Evolutionary conservation across 345 rosid genomes (phyloP).

Genomic region (Iberis pinnata): DNA sequence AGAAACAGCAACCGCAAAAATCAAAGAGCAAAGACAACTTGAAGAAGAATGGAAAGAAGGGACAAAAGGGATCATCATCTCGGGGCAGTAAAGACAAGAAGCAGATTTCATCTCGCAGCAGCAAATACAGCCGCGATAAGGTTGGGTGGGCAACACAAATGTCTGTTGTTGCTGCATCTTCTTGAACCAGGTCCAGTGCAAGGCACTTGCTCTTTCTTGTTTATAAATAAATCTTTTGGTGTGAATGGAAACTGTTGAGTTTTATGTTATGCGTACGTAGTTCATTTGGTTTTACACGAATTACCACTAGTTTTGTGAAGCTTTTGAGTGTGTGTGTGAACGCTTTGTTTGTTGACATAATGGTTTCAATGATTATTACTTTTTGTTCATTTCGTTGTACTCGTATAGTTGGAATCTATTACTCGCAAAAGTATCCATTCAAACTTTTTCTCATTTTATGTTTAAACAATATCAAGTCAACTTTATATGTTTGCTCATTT

Average conservation of each 20-base stretch:
- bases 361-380: no score
- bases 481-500: no score
- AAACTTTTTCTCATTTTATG: no score
- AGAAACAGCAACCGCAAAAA: conserved; percentile 43
- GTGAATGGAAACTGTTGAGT: no score
- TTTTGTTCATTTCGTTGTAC: no score
- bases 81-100: conserved; percentile 54
- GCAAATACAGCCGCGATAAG: conserved; percentile 34
- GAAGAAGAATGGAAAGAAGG: conserved; percentile 70
- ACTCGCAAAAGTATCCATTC: no score
- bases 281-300: background rate
- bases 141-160: conserved; percentile 32
- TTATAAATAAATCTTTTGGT: conserved; percentile 5
- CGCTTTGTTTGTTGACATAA: no score
- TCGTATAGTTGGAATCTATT: no score
- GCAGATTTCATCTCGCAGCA: conserved; percentile 32
- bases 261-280: background rate
- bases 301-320: background rate
- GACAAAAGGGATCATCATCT: conserved; percentile 55
- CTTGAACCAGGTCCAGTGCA: conserved; percentile 28
- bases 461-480: no score
- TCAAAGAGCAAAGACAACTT: conserved; percentile 41
- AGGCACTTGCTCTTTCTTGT: background rate
- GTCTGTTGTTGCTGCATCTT: conserved; percentile 51
- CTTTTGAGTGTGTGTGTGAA: background rate